phyloP scores from a whole-genome alignment of 768 basidiomycete genomes.

The Porphyrellus cyaneotinctus region DNA sequence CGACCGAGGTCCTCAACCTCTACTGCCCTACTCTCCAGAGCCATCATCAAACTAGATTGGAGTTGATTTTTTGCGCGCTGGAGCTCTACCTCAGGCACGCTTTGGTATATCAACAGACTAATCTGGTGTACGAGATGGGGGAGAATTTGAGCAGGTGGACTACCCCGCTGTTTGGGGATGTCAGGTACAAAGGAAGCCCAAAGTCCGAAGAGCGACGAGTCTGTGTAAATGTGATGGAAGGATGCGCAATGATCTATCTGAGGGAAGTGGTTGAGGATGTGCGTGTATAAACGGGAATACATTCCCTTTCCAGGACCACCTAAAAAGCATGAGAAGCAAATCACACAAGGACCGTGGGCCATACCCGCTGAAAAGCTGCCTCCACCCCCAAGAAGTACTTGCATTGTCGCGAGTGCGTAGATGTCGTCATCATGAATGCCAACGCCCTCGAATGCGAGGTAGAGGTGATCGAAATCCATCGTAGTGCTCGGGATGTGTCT shows the following conservation, averaged over 20 bases:
- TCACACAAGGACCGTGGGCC: constrained; percentile 7
- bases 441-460: constrained; percentile 88
- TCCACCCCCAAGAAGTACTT: constrained; percentile 92
- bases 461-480: constrained; percentile 87
- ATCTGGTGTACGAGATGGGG: constrained; percentile 87
- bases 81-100: constrained; percentile 66
- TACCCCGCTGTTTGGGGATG: constrained; percentile 50
- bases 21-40: constrained; percentile 79
- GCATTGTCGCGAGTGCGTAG: constrained; percentile 89
- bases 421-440: constrained; percentile 90
- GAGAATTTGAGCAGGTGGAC: constrained; percentile 66
- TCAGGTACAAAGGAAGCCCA: constrained; percentile 80
- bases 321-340: constrained; percentile 18
- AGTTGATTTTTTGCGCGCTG: constrained; percentile 92
- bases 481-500: constrained; percentile 56
- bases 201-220: constrained; percentile 90
- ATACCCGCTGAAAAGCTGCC: constrained; percentile 91
- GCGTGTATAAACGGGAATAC: constrained; percentile 95
- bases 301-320: constrained; percentile 99
- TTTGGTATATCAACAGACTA: constrained; percentile 70
- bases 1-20: constrained; percentile 89
- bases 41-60: constrained; percentile 91
- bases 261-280: constrained; percentile 91
- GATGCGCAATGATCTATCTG: constrained; percentile 93
- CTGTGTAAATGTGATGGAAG: constrained; percentile 97